These are phyloP conservation scores for Penicillium sclerotiorum DNA, from an alignment of 2,329 filamentous ascomycete species.

Conservation along the genomic window DNA sequence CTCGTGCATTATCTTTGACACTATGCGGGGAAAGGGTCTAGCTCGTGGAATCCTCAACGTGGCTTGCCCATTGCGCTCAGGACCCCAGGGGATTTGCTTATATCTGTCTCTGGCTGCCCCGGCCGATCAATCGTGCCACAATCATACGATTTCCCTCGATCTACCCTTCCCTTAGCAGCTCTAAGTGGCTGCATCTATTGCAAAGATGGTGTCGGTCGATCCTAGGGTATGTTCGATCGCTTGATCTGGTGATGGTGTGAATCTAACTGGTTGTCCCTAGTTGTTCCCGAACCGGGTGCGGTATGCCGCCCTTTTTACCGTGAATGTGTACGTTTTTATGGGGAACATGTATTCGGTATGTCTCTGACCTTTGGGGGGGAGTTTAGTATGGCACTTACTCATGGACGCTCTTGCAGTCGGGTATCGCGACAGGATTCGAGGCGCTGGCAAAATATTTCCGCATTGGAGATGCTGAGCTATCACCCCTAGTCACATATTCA, in stretches of 20 bases:
- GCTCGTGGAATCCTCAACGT: neutral
- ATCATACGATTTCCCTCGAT: slow-evolving; percentile 10
- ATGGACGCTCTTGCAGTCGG: slow-evolving; percentile 23
- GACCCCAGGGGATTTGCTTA: slow-evolving; percentile 11
- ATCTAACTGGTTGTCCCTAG: slow-evolving; percentile 6
- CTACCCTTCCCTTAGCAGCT: neutral
- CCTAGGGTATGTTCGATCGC: slow-evolving; percentile 20
- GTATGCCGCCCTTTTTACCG: slow-evolving; percentile 29
- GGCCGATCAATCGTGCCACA: slow-evolving; percentile 1
- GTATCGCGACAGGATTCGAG: slow-evolving; percentile 28
- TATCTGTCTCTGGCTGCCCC: slow-evolving; percentile 10
- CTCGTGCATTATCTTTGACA: neutral
- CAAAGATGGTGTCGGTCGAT: slow-evolving; percentile 19
- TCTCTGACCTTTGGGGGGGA: neutral
- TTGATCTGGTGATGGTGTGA: neutral
- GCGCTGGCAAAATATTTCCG: slow-evolving; percentile 25
- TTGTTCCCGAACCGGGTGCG: slow-evolving; percentile 27
- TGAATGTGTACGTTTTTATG: slow-evolving; percentile 32
- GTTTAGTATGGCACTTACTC: neutral
- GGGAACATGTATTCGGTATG: slow-evolving; percentile 33
- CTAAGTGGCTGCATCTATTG: neutral
- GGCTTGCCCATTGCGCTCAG: slow-evolving; percentile 1
- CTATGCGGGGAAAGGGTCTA: slow-evolving; percentile 8
- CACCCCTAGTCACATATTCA: slow-evolving; percentile 26
- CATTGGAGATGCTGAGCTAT: slow-evolving; percentile 17